Conservation (phyloP, 192 early-diverging fungal species). For the Coemansia javaensis region DNA sequence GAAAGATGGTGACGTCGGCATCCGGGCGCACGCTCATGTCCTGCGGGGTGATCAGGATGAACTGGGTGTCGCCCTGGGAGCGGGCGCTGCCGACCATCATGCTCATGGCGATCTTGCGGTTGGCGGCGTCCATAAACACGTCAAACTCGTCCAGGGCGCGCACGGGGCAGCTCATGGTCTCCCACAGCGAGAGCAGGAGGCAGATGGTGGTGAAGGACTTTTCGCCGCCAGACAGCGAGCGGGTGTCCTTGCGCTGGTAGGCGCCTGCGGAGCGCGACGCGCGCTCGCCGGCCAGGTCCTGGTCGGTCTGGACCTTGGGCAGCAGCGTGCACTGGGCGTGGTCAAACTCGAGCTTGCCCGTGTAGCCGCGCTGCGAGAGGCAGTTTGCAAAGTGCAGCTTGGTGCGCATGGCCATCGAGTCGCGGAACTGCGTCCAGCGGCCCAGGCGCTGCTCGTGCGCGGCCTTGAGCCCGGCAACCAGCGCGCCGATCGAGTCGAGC, state of each 20-base stretch:
- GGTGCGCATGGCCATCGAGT: conserved; percentile 70
- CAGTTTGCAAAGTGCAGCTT: conserved; percentile 67
- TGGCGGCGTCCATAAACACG: conserved; percentile 99
- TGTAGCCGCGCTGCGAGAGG: conserved; percentile 76
- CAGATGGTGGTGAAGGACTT: conserved; percentile 95
- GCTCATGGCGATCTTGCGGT: conserved; percentile 78
- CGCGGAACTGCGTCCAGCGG: conserved; percentile 65
- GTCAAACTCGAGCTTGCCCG: conserved; percentile 72
- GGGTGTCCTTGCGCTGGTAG: conserved; percentile 70
- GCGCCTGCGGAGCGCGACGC: conserved; percentile 2
- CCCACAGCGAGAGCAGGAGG: conserved; percentile 90
- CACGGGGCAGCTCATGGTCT: conserved; percentile 84
- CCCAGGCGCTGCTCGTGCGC: conserved; percentile 57
- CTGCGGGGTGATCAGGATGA: conserved; percentile 95
- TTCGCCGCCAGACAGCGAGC: conserved; percentile 94
- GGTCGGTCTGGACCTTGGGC: conserved; percentile 58
- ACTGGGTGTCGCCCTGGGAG: conserved; percentile 68
- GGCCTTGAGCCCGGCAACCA: conserved; percentile 53
- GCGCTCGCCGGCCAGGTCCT: conserved; percentile 29
- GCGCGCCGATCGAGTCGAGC: conserved; percentile 45
- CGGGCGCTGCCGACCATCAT: conserved; percentile 85
- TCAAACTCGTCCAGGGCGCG: conserved; percentile 98
- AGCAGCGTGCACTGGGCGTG: conserved; percentile 59
- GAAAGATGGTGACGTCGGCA: conserved; percentile 47
- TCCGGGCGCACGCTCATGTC: conserved; percentile 65